Base-by-base conservation (phyloP, 192 early-diverging fungal genomes). In the Physocladia obscura region DNA sequence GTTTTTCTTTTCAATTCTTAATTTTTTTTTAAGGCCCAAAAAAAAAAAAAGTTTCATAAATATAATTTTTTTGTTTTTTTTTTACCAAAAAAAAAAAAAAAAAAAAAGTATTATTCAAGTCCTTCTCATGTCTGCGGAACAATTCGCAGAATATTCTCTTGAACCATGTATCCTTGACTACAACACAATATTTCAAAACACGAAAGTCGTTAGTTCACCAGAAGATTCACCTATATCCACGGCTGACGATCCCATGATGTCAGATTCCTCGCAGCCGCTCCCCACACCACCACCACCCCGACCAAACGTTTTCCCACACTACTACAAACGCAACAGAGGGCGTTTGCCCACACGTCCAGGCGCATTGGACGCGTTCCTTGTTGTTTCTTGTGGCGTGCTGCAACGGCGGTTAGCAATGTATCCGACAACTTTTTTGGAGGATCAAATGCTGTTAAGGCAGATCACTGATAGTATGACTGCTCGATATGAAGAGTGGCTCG, bases 91-190 rank as follows among this genome's bases (percentile, higher is more conserved):
- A 44, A n/a, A 44, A 13, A 13, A 44, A 44, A 44, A 30, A 31
- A 34, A 13, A n/a, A 55, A 15, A n/a, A 63, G 61, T 48, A 49
- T 68, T 5, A 38, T 68, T 3, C 65, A 68, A 68, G 65, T 68
- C 15, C 37, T 68, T 5, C 31, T 68, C n/a, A 68, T 68, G 65
- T 57, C 65, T 19, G 19, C 32, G 13, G 50, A 54, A 19, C 65
- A 68, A 40, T 32, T 68, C 15, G 36, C 65, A 6, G 65, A 68
- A 38, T 68, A 68, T 39, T 4, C 36, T 4, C 15, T 38, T 8
- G 65, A 68, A 29, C 65, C 65, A 4, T 68, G 65, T 30, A 21
- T 68, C 19, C 52, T 68, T 5, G 65, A 56, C 34, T 68, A 56
- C 37, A 56, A 32, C 34, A 35, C 51, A 27, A 68, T 68, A 24